Conservation (phyloP, 2,329 filamentous ascomycete genomes). For the Sphaerostilbella broomeana region DNA sequence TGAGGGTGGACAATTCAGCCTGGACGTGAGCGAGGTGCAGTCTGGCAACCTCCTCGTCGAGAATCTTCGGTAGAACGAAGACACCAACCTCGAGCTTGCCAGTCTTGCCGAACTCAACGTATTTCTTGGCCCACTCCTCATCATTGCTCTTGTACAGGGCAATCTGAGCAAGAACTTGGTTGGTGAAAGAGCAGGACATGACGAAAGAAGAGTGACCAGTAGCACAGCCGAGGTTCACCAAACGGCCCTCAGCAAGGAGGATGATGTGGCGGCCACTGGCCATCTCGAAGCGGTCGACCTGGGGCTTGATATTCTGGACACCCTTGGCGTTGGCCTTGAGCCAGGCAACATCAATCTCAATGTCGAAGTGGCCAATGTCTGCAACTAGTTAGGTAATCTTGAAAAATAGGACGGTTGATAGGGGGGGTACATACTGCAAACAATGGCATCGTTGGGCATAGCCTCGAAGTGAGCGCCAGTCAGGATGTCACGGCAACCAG, state of each 20-base stretch:
- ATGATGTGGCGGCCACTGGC: constrained; percentile 93
- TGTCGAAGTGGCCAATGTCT: constrained; percentile 99
- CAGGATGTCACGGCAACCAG: constrained; percentile 97
- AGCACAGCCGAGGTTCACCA: constrained; percentile 98
- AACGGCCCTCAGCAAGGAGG: constrained; percentile 94
- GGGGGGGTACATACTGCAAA: constrained; percentile 65
- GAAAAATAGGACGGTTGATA: neutral
- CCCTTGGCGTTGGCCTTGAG: constrained; percentile 93
- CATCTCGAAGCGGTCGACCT: constrained; percentile 98
- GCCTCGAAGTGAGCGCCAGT: constrained; percentile 84
- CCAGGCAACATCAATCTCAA: constrained; percentile 99
- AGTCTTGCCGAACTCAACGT: constrained; percentile 89
- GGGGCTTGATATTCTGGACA: constrained; percentile 98
- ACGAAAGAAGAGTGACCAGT: constrained; percentile 99
- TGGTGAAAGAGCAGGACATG: constrained; percentile 99
- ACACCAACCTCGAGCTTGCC: constrained; percentile 88
- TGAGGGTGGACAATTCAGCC: constrained; percentile 85
- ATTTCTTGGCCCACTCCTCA: constrained; percentile 82
- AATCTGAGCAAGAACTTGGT: constrained; percentile 99
- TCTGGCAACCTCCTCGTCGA: constrained; percentile 96
- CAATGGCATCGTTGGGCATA: constrained; percentile 97
- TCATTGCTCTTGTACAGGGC: constrained; percentile 93
- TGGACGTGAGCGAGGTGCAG: constrained; percentile 92
- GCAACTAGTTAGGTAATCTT: constrained; percentile 1
- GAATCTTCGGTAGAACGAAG: constrained; percentile 93